A percentile compares a stretch with the other conserved stretches of the same genome.
Evolutionary conservation across 768 basidiomycete species (phyloP).

Genomic region (Suillus paluster): DNA sequence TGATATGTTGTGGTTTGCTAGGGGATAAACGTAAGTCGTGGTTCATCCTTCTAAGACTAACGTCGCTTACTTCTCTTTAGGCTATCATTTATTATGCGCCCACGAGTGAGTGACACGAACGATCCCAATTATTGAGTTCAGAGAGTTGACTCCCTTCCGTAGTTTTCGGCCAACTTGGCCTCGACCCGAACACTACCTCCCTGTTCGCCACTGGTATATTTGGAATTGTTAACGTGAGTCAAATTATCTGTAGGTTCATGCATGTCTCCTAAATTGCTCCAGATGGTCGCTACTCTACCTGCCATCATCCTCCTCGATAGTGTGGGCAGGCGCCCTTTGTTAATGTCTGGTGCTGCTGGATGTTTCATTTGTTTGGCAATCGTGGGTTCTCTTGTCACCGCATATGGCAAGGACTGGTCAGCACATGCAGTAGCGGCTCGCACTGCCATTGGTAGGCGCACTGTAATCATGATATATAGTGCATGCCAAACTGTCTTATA

Average conservation of each 20-base stretch:
- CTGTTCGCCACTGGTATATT: conserved; percentile 46
- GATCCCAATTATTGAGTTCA: neutral
- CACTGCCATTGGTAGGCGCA: conserved; percentile 32
- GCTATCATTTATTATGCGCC: conserved; percentile 34
- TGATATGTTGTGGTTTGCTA: conserved; percentile 10
- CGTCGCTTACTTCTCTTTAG: conserved; percentile 18
- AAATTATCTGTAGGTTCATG: too few relatives aligned
- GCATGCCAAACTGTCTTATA: conserved; percentile 22
- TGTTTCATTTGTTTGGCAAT: conserved; percentile 31
- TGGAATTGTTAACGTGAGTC: conserved; percentile 38
- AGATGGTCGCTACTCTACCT: conserved; percentile 39
- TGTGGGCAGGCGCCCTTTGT: conserved; percentile 43
- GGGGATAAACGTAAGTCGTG: conserved; percentile 30
- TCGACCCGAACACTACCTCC: conserved; percentile 44
- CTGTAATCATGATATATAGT: conserved; percentile 16
- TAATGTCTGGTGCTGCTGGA: conserved; percentile 45
- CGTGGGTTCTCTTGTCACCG: conserved; percentile 33
- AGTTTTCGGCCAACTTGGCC: conserved; percentile 47
- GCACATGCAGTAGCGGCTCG: conserved; percentile 31
- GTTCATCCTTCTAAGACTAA: neutral
- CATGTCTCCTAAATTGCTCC: neutral
- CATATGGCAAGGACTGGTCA: conserved; percentile 33
- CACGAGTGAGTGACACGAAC: neutral
- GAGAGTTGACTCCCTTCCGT: conserved; percentile 19
- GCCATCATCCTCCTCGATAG: conserved; percentile 42